Base-by-base conservation (phyloP, 805 yeast genomes). In the Tetrapisispora phaffii region DNA sequence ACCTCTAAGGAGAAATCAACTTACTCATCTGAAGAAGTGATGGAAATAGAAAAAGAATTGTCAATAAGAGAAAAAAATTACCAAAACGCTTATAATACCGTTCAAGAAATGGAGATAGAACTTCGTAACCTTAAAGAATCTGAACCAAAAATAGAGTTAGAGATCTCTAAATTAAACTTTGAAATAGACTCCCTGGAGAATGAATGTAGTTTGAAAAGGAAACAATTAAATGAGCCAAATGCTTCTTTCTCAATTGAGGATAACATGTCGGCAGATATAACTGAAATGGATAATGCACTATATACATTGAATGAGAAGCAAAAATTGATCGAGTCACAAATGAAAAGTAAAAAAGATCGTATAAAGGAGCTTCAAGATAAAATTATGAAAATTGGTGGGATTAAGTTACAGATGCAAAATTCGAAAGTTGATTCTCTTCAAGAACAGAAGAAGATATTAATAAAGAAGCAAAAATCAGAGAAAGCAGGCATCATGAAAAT, bases 331-430 rank as follows among this genome's bases (percentile, higher is more conserved):
- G 72, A 77, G 55, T 65, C 67, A 2, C 77, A 76, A 51, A 77
- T 88, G 51, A 63, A 68, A 23, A 28, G 62, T 76, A 35, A 85
- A 78, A 58, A 56, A 12, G 48, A 62, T 7, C 70, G 75, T 46
- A 83, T 93, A 34, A 70, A 72, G 12, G 70, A 54, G 0, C 65
- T 89, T 3, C 89, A 87, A 52, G 85, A 81, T 46, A 74, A 80
- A 57, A 86, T 93, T 34, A 78, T 89, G 85, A 81, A 84, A 41
- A 82, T 86, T 44, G 99, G 99, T 44, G 99, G 99, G 48, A 81
- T 85, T 8, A 79, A 79, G 49, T 70, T 93, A 50, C 78, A 85
- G 46, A 62, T 84, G 48, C 96, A 88, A 55, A 82, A 79, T 49
- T 76, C 94, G 1, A 83, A 79, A 56, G 96, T 93, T 8, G 88